These are phyloP conservation scores for Colletotrichum acutatum DNA, from an alignment of 2,329 filamentous ascomycete genomes.

Conservation along the genomic window DNA sequence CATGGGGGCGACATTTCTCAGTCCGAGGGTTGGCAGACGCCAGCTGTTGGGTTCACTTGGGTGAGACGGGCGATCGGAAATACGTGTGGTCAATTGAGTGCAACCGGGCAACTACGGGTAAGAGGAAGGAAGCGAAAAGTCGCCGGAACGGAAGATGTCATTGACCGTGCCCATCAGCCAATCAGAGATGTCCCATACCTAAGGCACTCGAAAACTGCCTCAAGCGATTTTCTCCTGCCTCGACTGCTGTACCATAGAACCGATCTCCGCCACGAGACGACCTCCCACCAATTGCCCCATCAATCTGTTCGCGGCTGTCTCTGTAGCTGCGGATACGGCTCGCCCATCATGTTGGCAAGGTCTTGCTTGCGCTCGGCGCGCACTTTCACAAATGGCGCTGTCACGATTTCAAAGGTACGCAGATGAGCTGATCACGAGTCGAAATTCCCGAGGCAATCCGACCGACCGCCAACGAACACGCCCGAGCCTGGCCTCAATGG, in stretches of 20 bases:
- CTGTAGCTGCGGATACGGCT: slow-evolving; percentile 53
- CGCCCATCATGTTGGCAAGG: slow-evolving; percentile 89
- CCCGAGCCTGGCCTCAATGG: slow-evolving; percentile 26
- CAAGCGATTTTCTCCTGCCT: slow-evolving; percentile 37
- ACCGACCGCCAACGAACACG: slow-evolving; percentile 25
- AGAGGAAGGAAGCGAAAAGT: slow-evolving; percentile 25
- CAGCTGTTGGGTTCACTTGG: not conserved
- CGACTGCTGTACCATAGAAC: slow-evolving; percentile 31
- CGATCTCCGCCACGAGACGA: slow-evolving; percentile 37
- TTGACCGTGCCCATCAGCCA: slow-evolving; percentile 24
- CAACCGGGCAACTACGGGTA: slow-evolving; percentile 27
- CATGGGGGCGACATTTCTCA: slow-evolving; percentile 31
- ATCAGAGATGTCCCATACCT: slow-evolving; percentile 33
- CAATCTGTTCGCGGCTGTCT: slow-evolving; percentile 44
- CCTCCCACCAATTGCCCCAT: slow-evolving; percentile 50
- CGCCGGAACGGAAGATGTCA: slow-evolving; percentile 33
- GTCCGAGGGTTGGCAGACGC: slow-evolving; percentile 10
- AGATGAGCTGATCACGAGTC: slow-evolving; percentile 54
- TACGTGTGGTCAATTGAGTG: slow-evolving; percentile 9
- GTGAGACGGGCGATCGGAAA: slow-evolving; percentile 15
- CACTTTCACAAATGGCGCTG: slow-evolving; percentile 81
- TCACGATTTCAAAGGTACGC: slow-evolving; percentile 78
- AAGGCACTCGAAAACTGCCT: slow-evolving; percentile 37
- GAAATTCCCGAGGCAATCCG: slow-evolving; percentile 49
- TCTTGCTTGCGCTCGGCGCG: slow-evolving; percentile 90